Percentiles rank a stretch among this genome's conserved stretches.
Evolutionary conservation across 2,329 filamentous ascomycete genomes (phyloP).

Genomic region (Endoconidiophora laricicola): DNA sequence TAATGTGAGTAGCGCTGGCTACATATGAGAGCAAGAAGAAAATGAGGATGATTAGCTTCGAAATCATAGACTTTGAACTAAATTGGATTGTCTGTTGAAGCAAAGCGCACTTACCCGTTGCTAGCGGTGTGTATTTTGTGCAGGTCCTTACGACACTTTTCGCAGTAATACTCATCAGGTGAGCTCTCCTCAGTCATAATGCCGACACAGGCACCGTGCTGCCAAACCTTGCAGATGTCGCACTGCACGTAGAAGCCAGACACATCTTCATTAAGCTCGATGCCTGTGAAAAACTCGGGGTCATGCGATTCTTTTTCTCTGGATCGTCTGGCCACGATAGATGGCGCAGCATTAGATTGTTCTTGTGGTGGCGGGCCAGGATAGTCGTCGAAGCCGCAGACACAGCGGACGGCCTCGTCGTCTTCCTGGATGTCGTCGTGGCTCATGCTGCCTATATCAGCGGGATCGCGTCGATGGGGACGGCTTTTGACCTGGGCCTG

Average conservation of each 20-base stretch:
- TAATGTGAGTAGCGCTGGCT: slow-evolving; percentile 54
- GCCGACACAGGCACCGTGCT: slow-evolving; percentile 92
- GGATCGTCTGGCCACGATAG: slow-evolving; percentile 30
- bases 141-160: slow-evolving; percentile 79
- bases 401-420: slow-evolving; percentile 87
- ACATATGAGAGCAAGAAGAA: slow-evolving; percentile 1
- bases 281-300: slow-evolving; percentile 38
- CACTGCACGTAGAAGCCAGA: slow-evolving; percentile 96
- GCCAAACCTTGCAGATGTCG: slow-evolving; percentile 96
- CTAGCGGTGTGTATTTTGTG: slow-evolving; percentile 67
- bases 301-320: slow-evolving; percentile 32
- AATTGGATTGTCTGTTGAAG: background rate
- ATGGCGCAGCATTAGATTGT: slow-evolving; percentile 14
- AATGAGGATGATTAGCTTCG: background rate
- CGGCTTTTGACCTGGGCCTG: background rate
- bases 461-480: slow-evolving; percentile 24
- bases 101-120: slow-evolving; percentile 56
- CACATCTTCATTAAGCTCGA: slow-evolving; percentile 62
- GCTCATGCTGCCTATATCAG: slow-evolving; percentile 33
- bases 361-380: slow-evolving; percentile 61
- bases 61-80: background rate
- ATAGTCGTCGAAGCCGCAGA: slow-evolving; percentile 90
- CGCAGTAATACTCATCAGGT: slow-evolving; percentile 95
- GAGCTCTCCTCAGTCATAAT: slow-evolving; percentile 88
- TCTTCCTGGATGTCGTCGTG: slow-evolving; percentile 62